phyloP scores from a whole-genome alignment of 495 filamentous ascomycete genomes.

The Astrocystis sublimbata region DNA sequence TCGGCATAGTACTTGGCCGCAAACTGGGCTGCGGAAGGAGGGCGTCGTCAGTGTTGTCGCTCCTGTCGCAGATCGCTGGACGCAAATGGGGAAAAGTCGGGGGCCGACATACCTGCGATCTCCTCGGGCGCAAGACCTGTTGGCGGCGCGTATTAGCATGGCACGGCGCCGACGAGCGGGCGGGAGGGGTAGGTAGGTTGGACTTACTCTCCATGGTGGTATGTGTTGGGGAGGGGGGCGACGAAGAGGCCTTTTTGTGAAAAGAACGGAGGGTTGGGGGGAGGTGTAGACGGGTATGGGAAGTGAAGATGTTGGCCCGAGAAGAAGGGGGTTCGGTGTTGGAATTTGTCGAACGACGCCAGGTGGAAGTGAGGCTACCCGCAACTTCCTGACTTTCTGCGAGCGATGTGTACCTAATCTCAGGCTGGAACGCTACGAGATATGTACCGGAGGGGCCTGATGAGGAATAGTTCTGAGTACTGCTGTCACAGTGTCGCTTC shows the following conservation, averaged over 20 bases:
- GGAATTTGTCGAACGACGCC: background rate
- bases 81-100: background rate
- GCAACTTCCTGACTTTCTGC: background rate
- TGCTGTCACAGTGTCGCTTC: background rate
- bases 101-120: slow-evolving; percentile 15
- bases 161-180: background rate
- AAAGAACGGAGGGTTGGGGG: background rate
- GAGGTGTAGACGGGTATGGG: too few species aligned
- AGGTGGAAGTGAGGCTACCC: slow-evolving; percentile 10
- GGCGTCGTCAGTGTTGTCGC: too few species aligned
- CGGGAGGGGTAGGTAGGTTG: background rate
- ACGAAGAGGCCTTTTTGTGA: background rate
- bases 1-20: slow-evolving; percentile 12
- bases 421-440: background rate
- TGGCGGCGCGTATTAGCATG: slow-evolving; percentile 13
- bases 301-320: background rate
- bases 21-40: slow-evolving; percentile 15
- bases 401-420: background rate
- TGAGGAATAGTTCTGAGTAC: background rate
- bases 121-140: slow-evolving; percentile 14
- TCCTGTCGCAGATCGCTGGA: too few species aligned
- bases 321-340: background rate
- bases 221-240: background rate
- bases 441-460: background rate
- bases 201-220: slow-evolving; percentile 19